Conservation (phyloP, 371 early-diverging fungal species). For the Blakeslea trispora region DNA sequence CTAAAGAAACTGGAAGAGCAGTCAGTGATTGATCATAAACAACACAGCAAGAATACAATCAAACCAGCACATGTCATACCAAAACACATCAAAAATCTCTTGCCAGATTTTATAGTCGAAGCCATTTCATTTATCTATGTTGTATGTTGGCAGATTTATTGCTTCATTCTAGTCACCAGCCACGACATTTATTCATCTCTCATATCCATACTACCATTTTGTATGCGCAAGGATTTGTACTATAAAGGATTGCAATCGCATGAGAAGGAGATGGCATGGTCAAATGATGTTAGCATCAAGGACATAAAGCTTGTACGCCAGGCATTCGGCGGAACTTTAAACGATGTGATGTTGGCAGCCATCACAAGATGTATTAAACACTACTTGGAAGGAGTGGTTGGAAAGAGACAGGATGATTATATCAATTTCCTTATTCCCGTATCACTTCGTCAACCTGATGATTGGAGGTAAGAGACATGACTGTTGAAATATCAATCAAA, state of each 20-base stretch:
- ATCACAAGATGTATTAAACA: constrained; percentile 28
- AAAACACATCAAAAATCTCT: neutral
- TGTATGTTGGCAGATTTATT: neutral
- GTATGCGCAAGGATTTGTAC: constrained; percentile 24
- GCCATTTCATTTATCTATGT: constrained; percentile 2
- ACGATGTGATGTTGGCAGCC: constrained; percentile 41
- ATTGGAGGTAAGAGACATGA: constrained; percentile 19
- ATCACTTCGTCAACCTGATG: constrained; percentile 25
- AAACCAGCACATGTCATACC: neutral
- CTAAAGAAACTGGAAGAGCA: constrained; percentile 14
- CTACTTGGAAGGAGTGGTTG: constrained; percentile 26
- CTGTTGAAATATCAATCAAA: neutral
- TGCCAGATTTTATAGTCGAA: neutral
- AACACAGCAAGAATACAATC: neutral
- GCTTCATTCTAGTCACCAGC: neutral
- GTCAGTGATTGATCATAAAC: constrained; percentile 12
- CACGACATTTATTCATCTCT: constrained; percentile 23
- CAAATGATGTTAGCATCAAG: constrained; percentile 28
- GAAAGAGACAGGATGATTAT: constrained; percentile 24
- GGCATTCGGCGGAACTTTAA: constrained; percentile 35
- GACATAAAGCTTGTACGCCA: constrained; percentile 30
- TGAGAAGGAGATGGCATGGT: constrained; percentile 42
- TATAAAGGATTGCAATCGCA: constrained; percentile 32
- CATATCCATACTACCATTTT: constrained; percentile 11
- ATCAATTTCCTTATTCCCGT: constrained; percentile 35